Percentiles rank a stretch among this genome's conserved stretches.
Conservation (phyloP, 176 grass and related monocot species). For the Oryza coarctata region DNA sequence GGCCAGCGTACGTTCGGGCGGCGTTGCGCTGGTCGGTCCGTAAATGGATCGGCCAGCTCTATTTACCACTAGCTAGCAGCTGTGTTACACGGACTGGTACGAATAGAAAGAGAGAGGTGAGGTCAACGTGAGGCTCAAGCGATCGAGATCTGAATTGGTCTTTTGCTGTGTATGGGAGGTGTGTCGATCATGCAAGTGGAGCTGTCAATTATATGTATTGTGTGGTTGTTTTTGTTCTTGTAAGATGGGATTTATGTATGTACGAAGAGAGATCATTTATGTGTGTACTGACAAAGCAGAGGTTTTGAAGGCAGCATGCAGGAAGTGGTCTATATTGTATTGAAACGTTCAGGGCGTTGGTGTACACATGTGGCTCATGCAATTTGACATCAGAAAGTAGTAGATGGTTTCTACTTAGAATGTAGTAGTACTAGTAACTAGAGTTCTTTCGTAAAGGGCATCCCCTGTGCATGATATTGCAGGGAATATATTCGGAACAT, state of each 20-base stretch:
- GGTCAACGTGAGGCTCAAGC: background rate
- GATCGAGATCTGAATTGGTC: background rate
- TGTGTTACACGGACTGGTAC: background rate
- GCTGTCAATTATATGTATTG: background rate
- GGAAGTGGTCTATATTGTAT: background rate
- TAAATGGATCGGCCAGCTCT: background rate
- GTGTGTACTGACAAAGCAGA: background rate
- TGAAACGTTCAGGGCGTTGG: background rate
- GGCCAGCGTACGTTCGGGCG: background rate
- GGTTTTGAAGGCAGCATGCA: background rate
- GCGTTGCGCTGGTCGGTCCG: background rate
- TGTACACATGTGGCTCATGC: background rate
- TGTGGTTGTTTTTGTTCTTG: background rate
- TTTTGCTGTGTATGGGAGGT: background rate
- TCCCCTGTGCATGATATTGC: background rate
- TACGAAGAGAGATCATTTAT: conserved; percentile 4
- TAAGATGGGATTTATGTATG: background rate
- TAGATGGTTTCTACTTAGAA: background rate
- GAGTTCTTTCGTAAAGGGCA: background rate
- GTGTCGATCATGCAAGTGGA: background rate
- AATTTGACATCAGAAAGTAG: background rate
- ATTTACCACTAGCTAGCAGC: background rate
- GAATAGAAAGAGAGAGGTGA: background rate
- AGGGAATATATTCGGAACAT: conserved; percentile 40
- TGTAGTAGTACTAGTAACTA: background rate